Base-by-base conservation (phyloP, 2,329 filamentous ascomycete species). In the Sporothrix luriei region DNA sequence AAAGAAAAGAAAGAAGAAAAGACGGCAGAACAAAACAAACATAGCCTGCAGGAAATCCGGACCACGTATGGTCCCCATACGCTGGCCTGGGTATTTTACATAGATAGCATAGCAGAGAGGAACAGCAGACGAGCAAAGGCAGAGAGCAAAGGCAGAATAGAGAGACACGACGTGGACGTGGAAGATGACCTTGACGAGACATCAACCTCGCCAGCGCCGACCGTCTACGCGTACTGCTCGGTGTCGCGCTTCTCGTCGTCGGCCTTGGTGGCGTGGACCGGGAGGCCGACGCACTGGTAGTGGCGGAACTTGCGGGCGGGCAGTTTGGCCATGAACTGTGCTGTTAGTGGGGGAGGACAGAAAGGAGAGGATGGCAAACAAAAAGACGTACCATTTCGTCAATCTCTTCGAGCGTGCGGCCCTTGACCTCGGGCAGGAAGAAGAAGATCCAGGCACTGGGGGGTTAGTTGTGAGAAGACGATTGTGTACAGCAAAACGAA, bases 361-460 rank as follows among this genome's bases (percentile, higher is more conserved):
- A 33, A 6, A 9, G 33, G 33, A 33, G 43, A 21, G 9, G 40
- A 11, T 11, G 64, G 16, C 59, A 55, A 7, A 6, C 57, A 7
- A 5, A 1, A 16, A 1, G 19, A 69, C 76, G 70, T 75, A 82
- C 81, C 83, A 87, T 85, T 73, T 86, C 83, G 67, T 85, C 84
- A 70, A 85, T 85, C 72, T 87, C 83, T 75, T 84, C 84, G 3
- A 85, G 77, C 0, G 81, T 85, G 26, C 82, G 80, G 61, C 80
- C 83, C 76, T 85, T 85, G 66, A 84, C 83, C 74, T 87, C 84
- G 0, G 85, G 84, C 0, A 86, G 76, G 76, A 79, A 86, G 70
- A 84, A 79, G 73, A 79, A 85, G 38, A 84, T 79, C 78, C 78
- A 80, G 9, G 71, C 62, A 21, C 75, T 76, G 33, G 48, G 21